Evolutionary conservation across 257 asterid species (phyloP).

Genomic region (Craterostigma plantagineum): DNA sequence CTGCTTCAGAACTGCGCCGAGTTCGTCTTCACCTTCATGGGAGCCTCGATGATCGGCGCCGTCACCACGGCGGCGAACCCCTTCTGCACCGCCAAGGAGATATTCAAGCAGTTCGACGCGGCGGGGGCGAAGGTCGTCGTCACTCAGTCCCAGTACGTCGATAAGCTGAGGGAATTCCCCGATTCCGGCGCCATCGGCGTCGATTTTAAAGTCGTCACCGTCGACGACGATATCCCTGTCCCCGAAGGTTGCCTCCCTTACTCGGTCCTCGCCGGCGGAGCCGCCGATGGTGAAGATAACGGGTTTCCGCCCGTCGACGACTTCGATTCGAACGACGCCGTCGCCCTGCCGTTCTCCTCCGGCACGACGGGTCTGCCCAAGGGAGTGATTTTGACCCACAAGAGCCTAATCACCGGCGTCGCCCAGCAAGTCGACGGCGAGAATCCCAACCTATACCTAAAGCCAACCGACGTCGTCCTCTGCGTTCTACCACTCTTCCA

Average conservation of each 20-base stretch:
- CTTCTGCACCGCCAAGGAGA: constrained; percentile 33
- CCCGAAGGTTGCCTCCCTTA: constrained; percentile 47
- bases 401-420: constrained; percentile 47
- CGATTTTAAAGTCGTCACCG: constrained; percentile 31
- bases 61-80: constrained; percentile 58
- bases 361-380: constrained; percentile 76
- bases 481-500: constrained; percentile 75
- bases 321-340: constrained; percentile 38
- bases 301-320: too few relatives aligned
- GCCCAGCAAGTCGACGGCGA: constrained; percentile 79
- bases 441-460: constrained; percentile 47
- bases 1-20: constrained; percentile 62
- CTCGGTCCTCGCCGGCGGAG: constrained; percentile 21
- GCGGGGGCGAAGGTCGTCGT: constrained; percentile 34
- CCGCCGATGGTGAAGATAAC: constrained; percentile 20
- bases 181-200: constrained; percentile 19
- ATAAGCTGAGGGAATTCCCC: constrained; percentile 35
- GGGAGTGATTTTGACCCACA: constrained; percentile 62
- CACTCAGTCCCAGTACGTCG: constrained; percentile 53
- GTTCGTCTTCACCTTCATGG: constrained; percentile 59
- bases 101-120: constrained; percentile 46
- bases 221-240: constrained; percentile 20
- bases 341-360: constrained; percentile 62
- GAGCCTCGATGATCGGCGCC: constrained; percentile 63
- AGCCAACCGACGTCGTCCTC: constrained; percentile 36